Conservation (phyloP, 73 alveolate species). For the Tetrahymena malaccensis region DNA sequence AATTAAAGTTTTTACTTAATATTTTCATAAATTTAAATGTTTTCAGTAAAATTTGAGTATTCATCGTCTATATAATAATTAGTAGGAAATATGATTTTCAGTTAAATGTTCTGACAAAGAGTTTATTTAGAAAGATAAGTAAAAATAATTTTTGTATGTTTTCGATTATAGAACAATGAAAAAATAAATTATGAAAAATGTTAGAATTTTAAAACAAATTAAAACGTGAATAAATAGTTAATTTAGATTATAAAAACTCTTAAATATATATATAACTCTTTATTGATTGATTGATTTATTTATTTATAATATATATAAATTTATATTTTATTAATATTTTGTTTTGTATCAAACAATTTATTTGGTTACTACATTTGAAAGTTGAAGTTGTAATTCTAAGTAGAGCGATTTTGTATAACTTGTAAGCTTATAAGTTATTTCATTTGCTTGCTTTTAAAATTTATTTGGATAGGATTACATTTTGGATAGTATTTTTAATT, state of each 20-base stretch:
- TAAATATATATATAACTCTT: not conserved
- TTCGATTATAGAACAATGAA: not conserved
- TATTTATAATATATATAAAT: not conserved
- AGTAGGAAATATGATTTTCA: no score
- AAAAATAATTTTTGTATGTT: not conserved
- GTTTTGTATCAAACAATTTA: not conserved
- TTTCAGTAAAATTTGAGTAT: not conserved
- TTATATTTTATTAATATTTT: no score
- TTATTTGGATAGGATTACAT: no score
- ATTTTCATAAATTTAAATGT: no score
- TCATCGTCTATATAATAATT: no score
- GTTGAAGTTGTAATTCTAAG: not conserved
- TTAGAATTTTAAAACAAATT: not conserved
- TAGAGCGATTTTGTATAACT: not conserved
- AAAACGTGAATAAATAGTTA: not conserved
- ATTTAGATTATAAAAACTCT: not conserved
- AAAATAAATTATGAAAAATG: not conserved
- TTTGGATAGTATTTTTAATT: no score
- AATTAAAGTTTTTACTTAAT: not conserved
- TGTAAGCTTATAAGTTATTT: no score
- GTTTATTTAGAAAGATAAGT: not conserved
- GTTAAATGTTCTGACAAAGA: not conserved
- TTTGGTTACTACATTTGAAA: not conserved
- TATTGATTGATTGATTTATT: no score
- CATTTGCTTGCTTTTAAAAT: no score